phyloP scores from a whole-genome alignment of 192 early-diverging fungal species.

The Linnemannia hyalina region DNA sequence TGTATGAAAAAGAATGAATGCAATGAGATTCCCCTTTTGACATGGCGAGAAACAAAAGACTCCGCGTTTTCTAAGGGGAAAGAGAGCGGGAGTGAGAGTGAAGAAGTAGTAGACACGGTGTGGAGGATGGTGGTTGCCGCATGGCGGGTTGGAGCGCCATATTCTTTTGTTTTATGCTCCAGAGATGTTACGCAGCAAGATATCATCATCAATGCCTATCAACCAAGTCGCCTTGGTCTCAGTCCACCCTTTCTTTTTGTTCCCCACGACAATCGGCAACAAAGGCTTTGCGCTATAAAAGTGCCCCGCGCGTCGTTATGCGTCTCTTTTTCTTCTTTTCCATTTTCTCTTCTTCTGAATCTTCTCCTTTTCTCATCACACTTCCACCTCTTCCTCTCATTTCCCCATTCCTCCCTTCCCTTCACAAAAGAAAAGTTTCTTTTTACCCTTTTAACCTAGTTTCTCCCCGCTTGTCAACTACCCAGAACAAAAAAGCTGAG shows the following conservation, averaged over 20 bases:
- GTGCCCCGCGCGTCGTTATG: neutral
- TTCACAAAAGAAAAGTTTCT: constrained; percentile 13
- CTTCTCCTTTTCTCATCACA: constrained; percentile 24
- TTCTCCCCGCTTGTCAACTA: constrained; percentile 18
- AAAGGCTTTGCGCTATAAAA: constrained; percentile 18
- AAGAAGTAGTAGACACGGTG: neutral
- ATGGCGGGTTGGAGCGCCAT: neutral
- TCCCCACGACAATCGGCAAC: too few species aligned
- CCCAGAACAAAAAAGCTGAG: constrained; percentile 38
- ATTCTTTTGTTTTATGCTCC: neutral
- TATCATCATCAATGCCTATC: too few species aligned
- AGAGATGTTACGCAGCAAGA: neutral
- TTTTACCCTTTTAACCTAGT: neutral
- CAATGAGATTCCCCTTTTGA: neutral
- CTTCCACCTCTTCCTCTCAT: constrained; percentile 13
- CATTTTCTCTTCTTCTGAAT: constrained; percentile 12
- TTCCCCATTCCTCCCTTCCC: constrained; percentile 14
- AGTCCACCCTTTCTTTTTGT: too few species aligned
- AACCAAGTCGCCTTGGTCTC: too few species aligned
- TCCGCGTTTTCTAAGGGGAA: neutral
- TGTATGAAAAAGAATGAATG: neutral
- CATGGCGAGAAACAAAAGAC: neutral
- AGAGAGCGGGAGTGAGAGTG: neutral
- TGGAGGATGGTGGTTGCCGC: neutral
- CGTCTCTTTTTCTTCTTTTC: constrained; percentile 7